Conservation (phyloP, 192 early-diverging fungal genomes). For the Umbelopsis vinacea region DNA sequence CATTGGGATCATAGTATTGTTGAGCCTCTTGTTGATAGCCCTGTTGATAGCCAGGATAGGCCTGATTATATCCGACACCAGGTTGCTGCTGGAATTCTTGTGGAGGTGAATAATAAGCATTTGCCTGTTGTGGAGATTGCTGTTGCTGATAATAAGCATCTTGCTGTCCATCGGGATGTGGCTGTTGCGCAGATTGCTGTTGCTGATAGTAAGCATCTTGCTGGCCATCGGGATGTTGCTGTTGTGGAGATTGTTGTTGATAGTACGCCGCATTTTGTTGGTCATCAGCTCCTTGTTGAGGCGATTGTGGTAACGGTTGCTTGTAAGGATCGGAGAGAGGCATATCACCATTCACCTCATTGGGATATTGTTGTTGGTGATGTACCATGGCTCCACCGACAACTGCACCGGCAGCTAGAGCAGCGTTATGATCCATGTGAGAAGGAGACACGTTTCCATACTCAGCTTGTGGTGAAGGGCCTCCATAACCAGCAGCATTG, state of each 20-base stretch:
- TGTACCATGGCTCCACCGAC: background rate
- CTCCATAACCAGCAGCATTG: background rate
- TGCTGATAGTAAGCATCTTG: background rate
- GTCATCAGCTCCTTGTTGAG: background rate
- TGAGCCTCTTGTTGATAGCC: background rate
- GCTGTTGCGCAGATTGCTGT: background rate
- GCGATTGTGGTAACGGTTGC: background rate
- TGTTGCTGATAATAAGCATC: background rate
- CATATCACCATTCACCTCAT: constrained; percentile 19
- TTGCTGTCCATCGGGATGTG: background rate
- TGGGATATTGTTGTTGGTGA: constrained; percentile 15
- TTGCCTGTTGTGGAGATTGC: background rate
- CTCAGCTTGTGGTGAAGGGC: background rate
- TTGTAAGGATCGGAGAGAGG: background rate
- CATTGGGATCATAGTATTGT: constrained; percentile 14
- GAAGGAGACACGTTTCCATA: constrained; percentile 6
- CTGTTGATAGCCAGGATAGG: constrained; percentile 1
- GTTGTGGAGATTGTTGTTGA: background rate
- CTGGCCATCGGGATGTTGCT: background rate
- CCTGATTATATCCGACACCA: constrained; percentile 2
- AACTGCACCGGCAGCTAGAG: background rate
- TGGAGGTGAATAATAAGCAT: background rate
- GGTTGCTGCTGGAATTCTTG: background rate
- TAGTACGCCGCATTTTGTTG: background rate
- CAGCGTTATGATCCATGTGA: constrained; percentile 3